Base-by-base conservation (phyloP, 2,329 filamentous ascomycete species). In the Ophioceras dolichostomum region DNA sequence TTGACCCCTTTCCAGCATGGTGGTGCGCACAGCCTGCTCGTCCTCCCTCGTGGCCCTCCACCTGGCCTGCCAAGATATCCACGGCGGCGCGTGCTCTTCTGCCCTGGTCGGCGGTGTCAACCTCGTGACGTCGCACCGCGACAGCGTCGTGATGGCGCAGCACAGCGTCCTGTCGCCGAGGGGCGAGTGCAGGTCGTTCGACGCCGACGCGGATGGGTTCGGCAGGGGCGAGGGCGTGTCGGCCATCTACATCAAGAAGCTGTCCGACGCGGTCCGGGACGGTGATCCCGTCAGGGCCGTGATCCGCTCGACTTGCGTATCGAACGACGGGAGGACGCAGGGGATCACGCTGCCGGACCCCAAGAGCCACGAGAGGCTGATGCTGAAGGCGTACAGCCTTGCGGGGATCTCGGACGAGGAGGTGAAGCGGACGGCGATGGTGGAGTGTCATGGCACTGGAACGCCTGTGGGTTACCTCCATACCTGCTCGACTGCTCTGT, bases 201-300 rank as follows among this genome's bases (percentile, higher is more conserved):
- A 67, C 30, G 50, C 56, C 3, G 47, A 53, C 7, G 70, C 65
- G 0, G 55, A 68, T 37, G 70, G 70, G 0, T 74, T 70, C 39
- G 65, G 55, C 0, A 57, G 67, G 5, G 69, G 63, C 2, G 70
- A 75, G 42, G 70, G 62, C 5, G 46, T 64, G 12, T 60, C 49
- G 3, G 52, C 57, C 6, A 39, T 73, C 5, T 51, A 63, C 5
- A 40, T 75, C 1, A 73, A 73, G 49, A 53, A 47, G 1, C 47
- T 73, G 0, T 50, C 55, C 3, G 57, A 64, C 31, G 70, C 69
- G 0, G 40, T 73, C 4, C 49, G 53, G 3, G 67, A 68, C 34
- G 60, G 61, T 3, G 64, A 72, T 40, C 59, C 59, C 0, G 49
- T 66, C 5, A 49, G 59, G 1, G 55, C 56, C 0, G 51, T 67